Evolutionary conservation across 2,329 filamentous ascomycete genomes (phyloP), one percentile per base, ranked within the genome.

Genomic region (Aaosphaeria pasadenensis): DNA sequence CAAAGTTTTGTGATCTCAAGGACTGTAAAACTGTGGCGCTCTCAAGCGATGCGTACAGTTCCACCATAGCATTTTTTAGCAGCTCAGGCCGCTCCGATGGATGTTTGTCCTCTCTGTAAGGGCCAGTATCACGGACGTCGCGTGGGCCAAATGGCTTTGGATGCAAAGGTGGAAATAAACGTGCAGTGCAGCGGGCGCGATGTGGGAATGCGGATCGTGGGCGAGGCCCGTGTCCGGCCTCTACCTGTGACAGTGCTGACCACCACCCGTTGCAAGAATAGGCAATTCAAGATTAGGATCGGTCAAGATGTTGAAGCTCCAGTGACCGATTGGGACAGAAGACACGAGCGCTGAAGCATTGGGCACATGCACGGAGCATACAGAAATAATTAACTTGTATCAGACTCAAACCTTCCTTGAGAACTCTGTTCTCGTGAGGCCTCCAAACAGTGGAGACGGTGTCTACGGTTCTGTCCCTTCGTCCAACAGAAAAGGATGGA

Each of bases 161-260:
- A 63, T 68, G 65, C 66, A 66, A 58, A 65, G 58, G 60, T 65
- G 59, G 57, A 66, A 69, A 67, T 70, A 70, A 70, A 67, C 61
- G 65, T 69, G 67, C 66, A 69, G 66, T 55, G 66, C 67, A 70
- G 57, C 67, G 59, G 64, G 65, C 65, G 65, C 66, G 62, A 63
- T 63, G 64, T 67, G 66, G 57, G 58, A 59, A 32, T 31, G 59
- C 63, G 64, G 65, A 65, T 69, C 63, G 65, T 64, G 59, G 61
- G 59, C 60, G 58, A 60, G 51, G 57, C 54, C 57, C 55, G 57
- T 59, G 56, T 55, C 61, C 58, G 58, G 17, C 57, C 48, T 60
- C 58, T 60, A 60, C 63, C 57, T 63, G 57, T 57, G 51, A 65
- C 63, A 59, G 6, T 59, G 64, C 64, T 67, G 64, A 66, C 64